Evolutionary conservation across 345 rosid species (phyloP), one percentile per base, ranked within the genome.

Genomic region (Aegle marmelos): DNA sequence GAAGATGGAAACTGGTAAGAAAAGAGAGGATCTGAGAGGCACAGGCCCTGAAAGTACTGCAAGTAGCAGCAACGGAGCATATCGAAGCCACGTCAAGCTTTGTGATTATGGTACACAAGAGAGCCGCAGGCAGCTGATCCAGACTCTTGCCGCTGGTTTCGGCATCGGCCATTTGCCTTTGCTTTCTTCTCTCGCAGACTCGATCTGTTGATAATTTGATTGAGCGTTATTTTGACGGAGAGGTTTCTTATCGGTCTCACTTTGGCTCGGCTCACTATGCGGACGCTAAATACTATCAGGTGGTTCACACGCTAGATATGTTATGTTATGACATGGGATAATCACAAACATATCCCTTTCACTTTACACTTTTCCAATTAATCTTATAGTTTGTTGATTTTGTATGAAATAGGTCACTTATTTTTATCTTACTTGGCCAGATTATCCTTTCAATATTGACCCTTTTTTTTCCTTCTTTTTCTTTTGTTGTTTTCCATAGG

Each of bases 61-160:
- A 90, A 8, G 97, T 95, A 53, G 97, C 86, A 16, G 95, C 90
- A 41, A 79, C 79, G 9, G 97, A 93, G 83, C 94, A 91, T 79
- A 95, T 88, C 74, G 98, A 90, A 50, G 89, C 86, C 7, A 93
- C 83, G 76, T 95, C 97, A 10, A 95, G 94, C 85, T 92, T 92
- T 28, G 91, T 77, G 90, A 95, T 85, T 61, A 93, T 83, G 74
- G 94, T 87, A 31, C 86, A 90, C 27, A 93, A 63, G 2, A 95
- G 80, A 68, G 93, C 94, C 61, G 82, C 82, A 34, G 97, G 98
- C 45, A 95, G 84, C 80, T 85, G 89, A 81, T 91, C 99, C 76
- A 95, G 73, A 62, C 86, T 83, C 82, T 75, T 79, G 79, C 76
- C 76, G 68, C 56, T 64, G 62, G 58, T 70, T 19, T 65, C 61